Base-by-base conservation (phyloP, 495 filamentous ascomycete species). In the Aspergillus sclerotiicarbonarius region DNA sequence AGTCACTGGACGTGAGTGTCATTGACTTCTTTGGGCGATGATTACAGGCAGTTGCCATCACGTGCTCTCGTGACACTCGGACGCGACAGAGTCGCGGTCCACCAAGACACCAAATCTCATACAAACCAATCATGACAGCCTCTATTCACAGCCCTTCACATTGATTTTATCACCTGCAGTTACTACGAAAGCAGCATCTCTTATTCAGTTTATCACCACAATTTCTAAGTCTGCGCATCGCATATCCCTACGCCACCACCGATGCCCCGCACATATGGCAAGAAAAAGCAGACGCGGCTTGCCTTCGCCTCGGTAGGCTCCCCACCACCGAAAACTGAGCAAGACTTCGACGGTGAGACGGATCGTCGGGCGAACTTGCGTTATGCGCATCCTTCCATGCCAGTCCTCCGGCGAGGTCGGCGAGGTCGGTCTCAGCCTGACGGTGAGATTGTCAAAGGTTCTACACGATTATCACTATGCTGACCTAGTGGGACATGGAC, bases 261-360 rank as follows among this genome's bases (percentile, higher is more conserved):
- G 10, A 79, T 79, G 76, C 67, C 74, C 63, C 71, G 74, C 67
- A 72, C 66, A 53, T 62, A 68, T 13, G 60, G 61, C 19, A 78
- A 76, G 57, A 66, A 67, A 56, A 79, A 78, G 62, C 77, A 80
- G 64, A 76, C 79, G 45, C 76, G 76, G 51, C 76, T 81, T 45
- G 61, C 74, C 21, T 81, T 80, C 54, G 68, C 67, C 13, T 63
- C 76, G 13, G 39, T 70, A 20, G 56, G 65, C 30, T 63, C 68
- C 8, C 53, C 66, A 4, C 57, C 67, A 15, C 47, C 60, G 0
- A 49, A 53, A 5, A 49, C 56, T 49, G 53, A 20, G 9, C 44
- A 54, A 18, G 21, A 54, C 0, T 21, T 52, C 29, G 61, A 53
- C 9, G 61, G 62, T 4, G 62, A 62, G 15, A 55, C 32, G 35